Evolutionary conservation across 768 basidiomycete species (phyloP), one percentile per base, ranked within the genome.

Genomic region (Pisolithus microcarpus): DNA sequence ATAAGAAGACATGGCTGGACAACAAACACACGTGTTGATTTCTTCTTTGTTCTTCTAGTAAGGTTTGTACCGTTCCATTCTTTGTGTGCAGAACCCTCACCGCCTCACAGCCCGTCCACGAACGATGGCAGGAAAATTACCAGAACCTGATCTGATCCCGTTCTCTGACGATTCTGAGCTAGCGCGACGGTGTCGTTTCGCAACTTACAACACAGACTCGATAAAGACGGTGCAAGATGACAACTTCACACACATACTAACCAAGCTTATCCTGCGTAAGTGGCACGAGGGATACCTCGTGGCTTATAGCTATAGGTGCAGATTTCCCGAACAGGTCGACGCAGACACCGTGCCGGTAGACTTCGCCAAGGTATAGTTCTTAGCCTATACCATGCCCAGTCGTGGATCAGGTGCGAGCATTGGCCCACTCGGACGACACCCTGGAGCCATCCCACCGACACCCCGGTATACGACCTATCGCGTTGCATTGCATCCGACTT

Each of bases 381-480:
- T 10, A 7, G 2, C 21, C 9, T 13, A 6, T 43, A 7, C 21
- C 15, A 1, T n/a, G 13, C 18, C 5, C 7, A n/a, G 13, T 26
- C 4, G 16, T 9, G 9, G 26, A 44, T 46, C 31, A 23, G 23
- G 18, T 23, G 23, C 40, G 24, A 34, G 38, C 13, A 28, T n/a
- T 34, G 21, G 34, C 44, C 2, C 18, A 28, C 28, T 15, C 11
- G 0, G 34, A 28, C 47, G 18, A 19, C 47, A 26, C 46, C 45
- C 38, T 38, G 34, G 19, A 67, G 59, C 52, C 68, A 61, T 18
- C 62, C 62, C 10, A 48, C 50, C 11, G 52, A 58, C 37, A 52
- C 64, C 73, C 73, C 21, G 74, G 49, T 75, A 75, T 8, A 59
- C 61, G 3, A 75, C 60, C 71, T 72, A 76, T n/a, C 49, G 49